Evolutionary conservation across 768 basidiomycete species (phyloP).

Genomic region (Psilocybe sp.): DNA sequence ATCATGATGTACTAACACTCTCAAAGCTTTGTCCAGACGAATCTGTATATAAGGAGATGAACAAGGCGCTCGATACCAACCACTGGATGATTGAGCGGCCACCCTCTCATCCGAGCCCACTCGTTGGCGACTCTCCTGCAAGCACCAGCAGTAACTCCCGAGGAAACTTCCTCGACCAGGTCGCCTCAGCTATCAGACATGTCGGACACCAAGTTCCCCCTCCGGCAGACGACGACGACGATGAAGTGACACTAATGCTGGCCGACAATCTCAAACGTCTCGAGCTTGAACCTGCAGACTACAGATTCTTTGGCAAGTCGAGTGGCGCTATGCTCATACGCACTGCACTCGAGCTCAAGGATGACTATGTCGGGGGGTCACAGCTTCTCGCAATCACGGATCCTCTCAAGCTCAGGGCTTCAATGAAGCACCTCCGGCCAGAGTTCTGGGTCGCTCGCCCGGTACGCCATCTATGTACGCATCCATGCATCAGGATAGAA

Average conservation of each 20-base stretch:
- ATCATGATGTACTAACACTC: no score
- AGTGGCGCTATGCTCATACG: conserved; percentile 53
- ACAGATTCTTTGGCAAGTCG: conserved; percentile 54
- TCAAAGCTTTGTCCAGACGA: conserved; percentile 63
- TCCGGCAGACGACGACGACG: conserved; percentile 27
- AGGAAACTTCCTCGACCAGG: conserved; percentile 19
- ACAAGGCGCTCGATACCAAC: conserved; percentile 23
- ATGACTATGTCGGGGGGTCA: conserved; percentile 45
- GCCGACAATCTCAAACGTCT: conserved; percentile 34
- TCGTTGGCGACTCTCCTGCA: conserved; percentile 8
- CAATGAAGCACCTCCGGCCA: conserved; percentile 20
- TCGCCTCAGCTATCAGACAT: conserved; percentile 32
- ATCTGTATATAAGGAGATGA: conserved; percentile 57
- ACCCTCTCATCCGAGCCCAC: conserved; percentile 18
- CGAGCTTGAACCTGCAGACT: conserved; percentile 30
- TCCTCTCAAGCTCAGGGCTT: conserved; percentile 9
- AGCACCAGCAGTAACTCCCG: not conserved
- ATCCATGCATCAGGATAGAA: not conserved
- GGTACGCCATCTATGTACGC: conserved; percentile 20
- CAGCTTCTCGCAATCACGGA: conserved; percentile 4
- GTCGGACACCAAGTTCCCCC: conserved; percentile 12
- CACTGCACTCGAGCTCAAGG: conserved; percentile 57
- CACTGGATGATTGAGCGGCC: conserved; percentile 16
- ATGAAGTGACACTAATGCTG: conserved; percentile 32
- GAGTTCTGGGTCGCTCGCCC: conserved; percentile 37